These are phyloP conservation scores for Komagataella pastoris DNA, from an alignment of 805 yeast species.

Conservation along the genomic window DNA sequence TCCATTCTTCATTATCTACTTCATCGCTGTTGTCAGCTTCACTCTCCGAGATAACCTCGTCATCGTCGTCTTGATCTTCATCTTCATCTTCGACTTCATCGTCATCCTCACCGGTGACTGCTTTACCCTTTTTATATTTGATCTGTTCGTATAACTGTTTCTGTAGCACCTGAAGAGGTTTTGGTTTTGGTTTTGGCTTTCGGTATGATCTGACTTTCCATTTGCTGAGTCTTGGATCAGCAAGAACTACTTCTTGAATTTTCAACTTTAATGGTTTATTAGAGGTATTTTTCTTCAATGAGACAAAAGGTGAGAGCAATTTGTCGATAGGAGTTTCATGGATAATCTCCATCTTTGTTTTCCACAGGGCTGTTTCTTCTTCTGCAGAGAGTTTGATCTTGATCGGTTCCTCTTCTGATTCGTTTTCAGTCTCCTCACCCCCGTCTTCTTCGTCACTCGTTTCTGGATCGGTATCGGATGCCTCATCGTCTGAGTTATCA, in stretches of 20 bases:
- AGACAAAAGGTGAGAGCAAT: constrained; percentile 49
- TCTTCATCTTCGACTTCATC: constrained; percentile 17
- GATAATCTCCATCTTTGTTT: constrained; percentile 18
- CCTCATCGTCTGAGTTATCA: not conserved
- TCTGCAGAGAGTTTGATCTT: constrained; percentile 4
- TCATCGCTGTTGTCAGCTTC: constrained; percentile 16
- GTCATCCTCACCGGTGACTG: constrained; percentile 15
- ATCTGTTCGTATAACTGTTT: constrained; percentile 7
- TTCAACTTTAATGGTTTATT: constrained; percentile 55
- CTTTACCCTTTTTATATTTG: constrained; percentile 14
- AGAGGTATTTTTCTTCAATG: constrained; percentile 30
- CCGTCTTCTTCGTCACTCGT: constrained; percentile 12
- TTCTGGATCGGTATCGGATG: not conserved
- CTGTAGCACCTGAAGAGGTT: not conserved
- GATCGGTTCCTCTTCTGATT: constrained; percentile 7
- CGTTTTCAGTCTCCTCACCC: constrained; percentile 13
- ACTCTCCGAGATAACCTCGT: constrained; percentile 8
- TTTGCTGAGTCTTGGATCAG: constrained; percentile 44
- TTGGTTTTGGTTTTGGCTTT: constrained; percentile 8
- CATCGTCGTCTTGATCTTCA: constrained; percentile 7
- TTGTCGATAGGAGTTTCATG: constrained; percentile 35
- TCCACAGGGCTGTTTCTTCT: constrained; percentile 7
- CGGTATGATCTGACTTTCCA: constrained; percentile 42
- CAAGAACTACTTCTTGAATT: constrained; percentile 51
- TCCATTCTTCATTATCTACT: constrained; percentile 14